These are phyloP conservation scores for Ophiognomonia clavigignenti-juglandacearum DNA, from an alignment of 2,329 filamentous ascomycete species.

Conservation along the genomic window DNA sequence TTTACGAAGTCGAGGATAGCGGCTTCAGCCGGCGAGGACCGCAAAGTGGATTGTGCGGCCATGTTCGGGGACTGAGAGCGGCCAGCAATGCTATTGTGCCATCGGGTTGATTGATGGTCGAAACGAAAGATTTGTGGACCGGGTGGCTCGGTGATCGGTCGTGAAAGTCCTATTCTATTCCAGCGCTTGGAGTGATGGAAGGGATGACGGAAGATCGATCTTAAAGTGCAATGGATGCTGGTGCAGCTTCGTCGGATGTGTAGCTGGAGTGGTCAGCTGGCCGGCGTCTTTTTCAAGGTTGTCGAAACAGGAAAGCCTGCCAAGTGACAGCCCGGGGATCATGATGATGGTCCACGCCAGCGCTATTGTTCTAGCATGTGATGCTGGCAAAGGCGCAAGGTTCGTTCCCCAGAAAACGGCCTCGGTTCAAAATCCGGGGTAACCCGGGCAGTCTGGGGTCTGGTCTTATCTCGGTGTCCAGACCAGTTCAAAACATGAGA, in stretches of 20 bases:
- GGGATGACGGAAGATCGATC: neutral
- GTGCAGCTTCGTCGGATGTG: no score
- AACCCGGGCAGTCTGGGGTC: no score
- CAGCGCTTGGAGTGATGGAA: no score
- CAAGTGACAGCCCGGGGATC: neutral
- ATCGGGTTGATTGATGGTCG: neutral
- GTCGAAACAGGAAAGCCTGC: no score
- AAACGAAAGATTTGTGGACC: neutral
- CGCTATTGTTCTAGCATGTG: conserved; percentile 8
- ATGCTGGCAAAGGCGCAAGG: neutral
- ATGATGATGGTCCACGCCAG: no score
- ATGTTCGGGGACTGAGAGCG: conserved; percentile 40
- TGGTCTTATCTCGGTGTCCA: neutral
- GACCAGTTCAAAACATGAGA: neutral
- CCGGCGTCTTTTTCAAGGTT: no score
- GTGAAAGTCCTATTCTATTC: no score
- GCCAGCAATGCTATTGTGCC: conserved; percentile 5
- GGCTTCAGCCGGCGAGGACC: conserved; percentile 59
- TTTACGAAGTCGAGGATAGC: conserved; percentile 60
- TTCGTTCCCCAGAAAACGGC: conserved; percentile 1
- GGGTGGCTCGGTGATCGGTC: neutral
- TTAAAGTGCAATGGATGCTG: no score
- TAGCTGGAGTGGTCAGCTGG: no score
- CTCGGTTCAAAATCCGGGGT: conserved; percentile 5
- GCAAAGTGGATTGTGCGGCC: conserved; percentile 84